Percentiles rank a stretch among this genome's conserved stretches.
These are phyloP conservation scores for Colletotrichum sp. DNA, from an alignment of 2,329 filamentous ascomycete genomes.

Conservation along the genomic window DNA sequence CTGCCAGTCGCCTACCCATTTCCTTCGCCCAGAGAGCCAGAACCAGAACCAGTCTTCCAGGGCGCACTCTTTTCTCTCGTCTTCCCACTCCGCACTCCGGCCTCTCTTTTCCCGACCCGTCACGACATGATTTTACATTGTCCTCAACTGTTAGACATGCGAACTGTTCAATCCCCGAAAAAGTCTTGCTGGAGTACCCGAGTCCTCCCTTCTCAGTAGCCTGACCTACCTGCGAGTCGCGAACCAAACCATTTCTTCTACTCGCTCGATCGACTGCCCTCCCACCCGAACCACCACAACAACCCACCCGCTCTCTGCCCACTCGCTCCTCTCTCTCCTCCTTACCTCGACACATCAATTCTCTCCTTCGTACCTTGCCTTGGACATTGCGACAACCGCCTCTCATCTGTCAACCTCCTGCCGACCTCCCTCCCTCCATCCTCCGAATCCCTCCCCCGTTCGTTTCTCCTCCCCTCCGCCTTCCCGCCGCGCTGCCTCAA, in stretches of 20 bases:
- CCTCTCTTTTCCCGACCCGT: slow-evolving; percentile 7
- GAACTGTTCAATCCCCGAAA: slow-evolving; percentile 19
- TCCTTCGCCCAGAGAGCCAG: slow-evolving; percentile 18
- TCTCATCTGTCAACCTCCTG: slow-evolving; percentile 34
- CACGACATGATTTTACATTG: slow-evolving; percentile 20
- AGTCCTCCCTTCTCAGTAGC: slow-evolving; percentile 22
- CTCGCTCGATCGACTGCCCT: slow-evolving; percentile 14
- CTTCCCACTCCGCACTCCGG: slow-evolving; percentile 18
- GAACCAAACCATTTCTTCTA: slow-evolving; percentile 17
- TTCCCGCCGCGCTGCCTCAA: slow-evolving; percentile 39
- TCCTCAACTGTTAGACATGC: slow-evolving; percentile 22
- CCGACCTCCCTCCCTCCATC: slow-evolving; percentile 33
- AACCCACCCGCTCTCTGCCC: slow-evolving; percentile 19
- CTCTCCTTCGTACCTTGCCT: slow-evolving; percentile 30
- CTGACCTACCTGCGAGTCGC: slow-evolving; percentile 16
- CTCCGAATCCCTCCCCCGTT: slow-evolving; percentile 27
- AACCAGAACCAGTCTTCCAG: not conserved
- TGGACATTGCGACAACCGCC: slow-evolving; percentile 30
- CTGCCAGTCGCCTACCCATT: slow-evolving; percentile 14
- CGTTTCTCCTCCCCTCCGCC: slow-evolving; percentile 3
- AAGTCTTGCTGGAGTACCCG: slow-evolving; percentile 18
- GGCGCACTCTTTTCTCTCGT: slow-evolving; percentile 17
- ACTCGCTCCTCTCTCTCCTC: slow-evolving; percentile 26
- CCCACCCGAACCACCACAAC: slow-evolving; percentile 17
- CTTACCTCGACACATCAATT: slow-evolving; percentile 27